Base-by-base conservation (phyloP, 495 filamentous ascomycete species). In the Trichoderma reesei region DNA sequence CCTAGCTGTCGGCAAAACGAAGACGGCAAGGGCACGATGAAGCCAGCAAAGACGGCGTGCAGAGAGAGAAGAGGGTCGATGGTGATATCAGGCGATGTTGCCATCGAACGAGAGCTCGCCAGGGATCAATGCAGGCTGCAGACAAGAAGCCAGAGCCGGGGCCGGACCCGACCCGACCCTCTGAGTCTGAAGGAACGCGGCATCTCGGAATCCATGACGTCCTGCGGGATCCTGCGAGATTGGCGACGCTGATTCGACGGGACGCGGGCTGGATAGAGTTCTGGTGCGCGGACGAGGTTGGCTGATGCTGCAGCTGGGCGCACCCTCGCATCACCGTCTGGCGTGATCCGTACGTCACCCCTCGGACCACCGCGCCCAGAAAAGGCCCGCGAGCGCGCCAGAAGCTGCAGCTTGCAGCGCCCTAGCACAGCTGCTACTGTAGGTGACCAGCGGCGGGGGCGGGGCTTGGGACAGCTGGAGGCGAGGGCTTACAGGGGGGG, bases 161-260 rank as follows among this genome's bases (percentile, higher is more conserved):
- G 42, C 42, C 16, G 42, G 8, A 46, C 16, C 10, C 11, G 42
- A 16, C 13, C 42, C n/a, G 20, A n/a, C 51, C 51, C n/a, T n/a
- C n/a, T n/a, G n/a, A n/a, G n/a, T 6, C 51, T 16, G 51, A 26
- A 26, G 31, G 6, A 56, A 33, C 33, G 26, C 51, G 18, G 46
- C 46, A 54, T 26, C 26, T 26, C 5, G 26, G 46, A 9, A 18
- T 13, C 51, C 51, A 36, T 56, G 20, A 11, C 51, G 51, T 34
- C 51, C 26, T 26, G 26, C 26, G 26, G 26, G 26, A 26, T 26
- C 26, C 26, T 33, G 51, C 20, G 9, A 56, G 51, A 56, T 56
- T 56, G 51, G 26, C 51, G 51, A 56, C 33, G 9, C 51, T 56
- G 51, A 56, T 56, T 56, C 51, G 51, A 4, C 51, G 51, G 20